phyloP scores from a whole-genome alignment of 306 rosid species.

The Trifolium pratense region DNA sequence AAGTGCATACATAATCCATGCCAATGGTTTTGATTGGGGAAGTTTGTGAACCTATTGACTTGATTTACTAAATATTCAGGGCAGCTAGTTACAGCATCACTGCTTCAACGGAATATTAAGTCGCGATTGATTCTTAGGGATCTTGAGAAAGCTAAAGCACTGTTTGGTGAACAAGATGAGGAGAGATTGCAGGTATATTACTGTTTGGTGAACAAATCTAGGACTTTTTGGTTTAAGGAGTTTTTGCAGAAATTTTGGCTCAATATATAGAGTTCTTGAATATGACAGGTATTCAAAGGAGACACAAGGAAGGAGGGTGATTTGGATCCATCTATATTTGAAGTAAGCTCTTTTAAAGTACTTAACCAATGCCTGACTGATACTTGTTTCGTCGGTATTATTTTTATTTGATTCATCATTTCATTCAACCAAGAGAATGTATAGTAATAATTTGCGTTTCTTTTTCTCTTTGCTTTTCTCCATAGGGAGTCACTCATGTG shows the following conservation, averaged over 20 bases:
- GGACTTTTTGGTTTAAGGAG: background rate
- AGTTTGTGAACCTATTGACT: constrained; percentile 33
- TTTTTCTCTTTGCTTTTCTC: constrained; percentile 30
- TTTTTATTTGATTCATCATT: constrained; percentile 8
- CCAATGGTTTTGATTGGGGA: constrained; percentile 37
- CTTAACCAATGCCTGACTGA: background rate
- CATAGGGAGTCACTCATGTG: constrained; percentile 92
- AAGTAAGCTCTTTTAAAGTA: constrained; percentile 54
- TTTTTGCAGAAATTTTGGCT: background rate
- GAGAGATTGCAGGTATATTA: constrained; percentile 69
- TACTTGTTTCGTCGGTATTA: constrained; percentile 10
- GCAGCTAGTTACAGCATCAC: constrained; percentile 85
- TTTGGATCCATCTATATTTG: constrained; percentile 79
- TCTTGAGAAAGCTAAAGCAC: constrained; percentile 71
- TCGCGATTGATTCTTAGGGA: constrained; percentile 73
- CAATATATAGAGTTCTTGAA: constrained; percentile 40
- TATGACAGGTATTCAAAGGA: constrained; percentile 72
- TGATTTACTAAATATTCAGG: constrained; percentile 58
- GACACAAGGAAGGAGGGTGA: constrained; percentile 78
- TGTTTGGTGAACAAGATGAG: constrained; percentile 79
- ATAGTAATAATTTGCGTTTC: constrained; percentile 26
- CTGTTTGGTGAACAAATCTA: constrained; percentile 63
- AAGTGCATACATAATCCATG: constrained; percentile 23
- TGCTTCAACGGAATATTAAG: constrained; percentile 76
- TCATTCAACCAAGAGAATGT: constrained; percentile 15